phyloP scores from a whole-genome alignment of 169 alveolate genomes.

The Perkinsus marinus region DNA sequence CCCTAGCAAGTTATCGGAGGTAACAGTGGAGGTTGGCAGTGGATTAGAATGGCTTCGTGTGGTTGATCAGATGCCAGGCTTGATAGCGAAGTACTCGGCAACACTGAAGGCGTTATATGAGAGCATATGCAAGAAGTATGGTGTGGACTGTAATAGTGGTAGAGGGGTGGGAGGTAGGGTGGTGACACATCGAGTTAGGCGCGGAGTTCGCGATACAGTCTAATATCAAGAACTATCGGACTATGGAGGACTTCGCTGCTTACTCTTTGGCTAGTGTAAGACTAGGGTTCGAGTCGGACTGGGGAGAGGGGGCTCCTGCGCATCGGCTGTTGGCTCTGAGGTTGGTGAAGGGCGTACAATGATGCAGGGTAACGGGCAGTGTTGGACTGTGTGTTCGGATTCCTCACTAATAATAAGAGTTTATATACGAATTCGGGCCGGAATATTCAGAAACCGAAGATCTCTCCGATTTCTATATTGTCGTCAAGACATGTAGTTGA shows the following conservation, averaged over 20 bases:
- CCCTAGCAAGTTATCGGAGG: neutral
- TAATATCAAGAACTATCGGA: neutral
- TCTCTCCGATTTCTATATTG: too few relatives aligned
- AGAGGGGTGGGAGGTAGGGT: neutral
- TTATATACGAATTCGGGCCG: too few relatives aligned
- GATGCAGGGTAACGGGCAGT: too few relatives aligned
- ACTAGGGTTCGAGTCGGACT: too few relatives aligned
- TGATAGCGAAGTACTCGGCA: neutral
- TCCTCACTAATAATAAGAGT: too few relatives aligned
- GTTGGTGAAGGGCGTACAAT: neutral
- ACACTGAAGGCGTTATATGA: neutral
- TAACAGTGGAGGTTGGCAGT: neutral
- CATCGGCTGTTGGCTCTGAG: too few relatives aligned
- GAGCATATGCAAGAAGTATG: neutral
- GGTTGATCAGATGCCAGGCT: neutral
- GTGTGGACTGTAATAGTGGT: neutral
- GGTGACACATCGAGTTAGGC: neutral
- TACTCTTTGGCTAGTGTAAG: neutral
- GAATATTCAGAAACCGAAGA: too few relatives aligned
- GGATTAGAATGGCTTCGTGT: neutral
- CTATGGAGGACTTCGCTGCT: neutral
- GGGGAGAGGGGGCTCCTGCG: too few relatives aligned
- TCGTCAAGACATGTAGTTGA: too few relatives aligned
- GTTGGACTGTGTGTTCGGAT: too few relatives aligned
- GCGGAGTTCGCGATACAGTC: neutral